phyloP scores from a whole-genome alignment of 2,329 filamentous ascomycete genomes.

The Coleophoma eucalyptorum region DNA sequence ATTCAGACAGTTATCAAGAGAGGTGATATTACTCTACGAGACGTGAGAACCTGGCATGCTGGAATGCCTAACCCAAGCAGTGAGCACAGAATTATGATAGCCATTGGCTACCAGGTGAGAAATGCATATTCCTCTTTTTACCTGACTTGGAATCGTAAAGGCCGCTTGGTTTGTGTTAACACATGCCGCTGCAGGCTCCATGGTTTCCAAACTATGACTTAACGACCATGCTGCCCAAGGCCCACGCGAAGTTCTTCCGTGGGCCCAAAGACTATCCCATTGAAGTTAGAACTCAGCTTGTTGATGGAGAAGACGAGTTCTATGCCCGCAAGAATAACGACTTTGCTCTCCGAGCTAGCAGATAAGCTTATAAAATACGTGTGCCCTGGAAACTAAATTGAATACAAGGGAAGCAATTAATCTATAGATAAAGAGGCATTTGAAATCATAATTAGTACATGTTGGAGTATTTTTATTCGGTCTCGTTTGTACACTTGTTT shows the following conservation, averaged over 20 bases:
- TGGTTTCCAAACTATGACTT: background rate
- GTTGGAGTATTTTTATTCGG: too few relatives aligned
- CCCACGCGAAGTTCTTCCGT: background rate
- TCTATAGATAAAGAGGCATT: too few relatives aligned
- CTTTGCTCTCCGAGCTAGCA: background rate
- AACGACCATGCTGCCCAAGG: background rate
- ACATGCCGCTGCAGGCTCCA: background rate
- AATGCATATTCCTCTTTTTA: too few relatives aligned
- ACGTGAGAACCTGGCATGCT: conserved; percentile 60
- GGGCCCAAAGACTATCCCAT: background rate
- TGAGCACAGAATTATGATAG: conserved; percentile 51
- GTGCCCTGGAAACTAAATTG: too few relatives aligned
- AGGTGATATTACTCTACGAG: conserved; percentile 53
- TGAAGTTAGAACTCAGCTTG: background rate
- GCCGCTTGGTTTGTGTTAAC: too few relatives aligned
- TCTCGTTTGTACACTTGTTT: too few relatives aligned
- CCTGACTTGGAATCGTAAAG: too few relatives aligned
- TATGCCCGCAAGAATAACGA: background rate
- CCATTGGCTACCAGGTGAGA: conserved; percentile 33
- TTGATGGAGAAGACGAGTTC: background rate
- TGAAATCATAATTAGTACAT: too few relatives aligned
- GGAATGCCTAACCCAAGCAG: conserved; percentile 55
- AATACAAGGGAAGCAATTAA: too few relatives aligned
- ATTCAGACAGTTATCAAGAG: conserved; percentile 47
- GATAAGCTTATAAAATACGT: too few relatives aligned